Evolutionary conservation across 331 rosid genomes (phyloP).

Genomic region (Acacia concinna): DNA sequence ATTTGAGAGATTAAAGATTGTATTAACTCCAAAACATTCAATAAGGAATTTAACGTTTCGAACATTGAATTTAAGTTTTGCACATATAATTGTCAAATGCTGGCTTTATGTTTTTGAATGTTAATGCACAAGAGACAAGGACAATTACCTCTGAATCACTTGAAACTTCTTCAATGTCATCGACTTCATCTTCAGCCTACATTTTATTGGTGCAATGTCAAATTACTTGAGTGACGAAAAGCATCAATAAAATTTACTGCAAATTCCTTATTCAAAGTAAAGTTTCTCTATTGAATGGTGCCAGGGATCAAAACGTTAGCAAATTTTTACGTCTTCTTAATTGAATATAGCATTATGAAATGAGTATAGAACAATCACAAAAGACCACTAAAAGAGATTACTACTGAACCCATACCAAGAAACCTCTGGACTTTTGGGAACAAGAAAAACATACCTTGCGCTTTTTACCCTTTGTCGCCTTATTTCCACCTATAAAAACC

Average conservation of each 20-base stretch:
- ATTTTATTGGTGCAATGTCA: slow-evolving; percentile 32
- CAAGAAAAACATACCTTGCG: slow-evolving; percentile 44
- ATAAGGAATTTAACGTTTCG: no score
- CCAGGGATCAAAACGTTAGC: background rate
- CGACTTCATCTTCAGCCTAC: slow-evolving; percentile 48
- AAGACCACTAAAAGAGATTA: slow-evolving; percentile 16
- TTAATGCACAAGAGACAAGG: background rate
- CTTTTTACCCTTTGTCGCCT: slow-evolving; percentile 39
- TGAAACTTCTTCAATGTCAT: slow-evolving; percentile 64
- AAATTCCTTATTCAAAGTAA: slow-evolving; percentile 16
- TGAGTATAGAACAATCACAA: slow-evolving; percentile 2
- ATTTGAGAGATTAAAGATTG: no score
- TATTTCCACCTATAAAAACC: slow-evolving; percentile 50
- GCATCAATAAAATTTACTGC: background rate
- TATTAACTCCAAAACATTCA: no score
- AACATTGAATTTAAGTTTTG: background rate
- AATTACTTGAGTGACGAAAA: slow-evolving; percentile 16
- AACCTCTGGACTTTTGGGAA: slow-evolving; percentile 9
- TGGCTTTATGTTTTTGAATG: background rate
- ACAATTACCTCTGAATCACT: slow-evolving; percentile 70
- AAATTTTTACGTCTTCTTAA: background rate
- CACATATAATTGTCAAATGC: background rate
- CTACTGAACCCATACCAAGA: slow-evolving; percentile 3
- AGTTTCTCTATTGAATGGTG: background rate
- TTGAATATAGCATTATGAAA: background rate